Evolutionary conservation across 169 alveolate species (phyloP), one percentile per base, ranked within the genome.

Genomic region (Blepharisma undulans): DNA sequence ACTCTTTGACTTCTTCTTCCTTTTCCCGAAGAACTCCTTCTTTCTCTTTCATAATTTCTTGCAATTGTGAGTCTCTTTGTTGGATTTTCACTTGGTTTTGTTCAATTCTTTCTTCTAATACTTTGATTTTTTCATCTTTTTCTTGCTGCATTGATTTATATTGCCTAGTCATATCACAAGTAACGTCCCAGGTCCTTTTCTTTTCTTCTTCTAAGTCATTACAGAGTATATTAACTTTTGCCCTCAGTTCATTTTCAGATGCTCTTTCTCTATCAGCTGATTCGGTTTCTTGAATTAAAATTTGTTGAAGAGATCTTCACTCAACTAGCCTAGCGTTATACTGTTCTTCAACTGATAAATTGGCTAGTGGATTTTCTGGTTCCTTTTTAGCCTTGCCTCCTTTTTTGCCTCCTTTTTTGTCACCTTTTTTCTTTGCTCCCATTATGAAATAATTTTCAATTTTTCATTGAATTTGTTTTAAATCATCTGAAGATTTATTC

Each of bases 1-100:
- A 89, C 80, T 93, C 93, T 48, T 91, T 88, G n/a, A 96, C 94
- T 92, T 94, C 97, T 59, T 96, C 96, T 71, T 96, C 97, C 71
- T 95, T 95, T 84, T 93, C 78, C 61, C 89, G 88, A 59, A 93
- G 59, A 66, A 89, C 89, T 32, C 88, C 92, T 21, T 93, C 95
- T 90, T 94, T 93, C 21, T 94, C 95, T 48, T 82, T 80, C 8
- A 81, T 48, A 79, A 93, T 79, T 22, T 91, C 94, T 66, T 81
- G 76, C 12, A 91, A 72, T 71, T 89, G 82, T 84, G 93, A 18
- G 21, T 94, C 95, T 72, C 91, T 85, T 22, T 94, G 92, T 59
- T 90, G 95, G 89, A 81, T 36, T 72, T 88, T 84, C 79, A 91
- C 92, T 66, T 93, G 96, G 59, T 92, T 90, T 84, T 90, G 94